Evolutionary conservation across 2,329 filamentous ascomycete species (phyloP).

Genomic region (Stagonosporopsis rhizophila): DNA sequence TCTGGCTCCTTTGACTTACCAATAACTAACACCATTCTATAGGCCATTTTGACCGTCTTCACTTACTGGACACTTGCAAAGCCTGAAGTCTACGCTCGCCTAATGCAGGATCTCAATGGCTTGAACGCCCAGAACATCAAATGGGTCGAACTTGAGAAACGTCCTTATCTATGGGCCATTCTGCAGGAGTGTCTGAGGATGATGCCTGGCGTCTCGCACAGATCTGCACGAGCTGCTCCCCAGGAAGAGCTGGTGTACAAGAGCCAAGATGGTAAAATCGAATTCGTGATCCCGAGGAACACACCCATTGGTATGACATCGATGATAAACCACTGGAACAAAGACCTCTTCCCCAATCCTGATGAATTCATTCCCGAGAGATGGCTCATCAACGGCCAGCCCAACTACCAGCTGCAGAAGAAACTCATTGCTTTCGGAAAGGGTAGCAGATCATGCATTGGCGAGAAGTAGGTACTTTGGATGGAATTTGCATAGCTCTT

Average conservation of each 20-base stretch:
- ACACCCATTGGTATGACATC: slow-evolving; percentile 41
- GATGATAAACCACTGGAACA: slow-evolving; percentile 44
- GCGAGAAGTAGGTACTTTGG: slow-evolving; percentile 34
- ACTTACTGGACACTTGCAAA: slow-evolving; percentile 46
- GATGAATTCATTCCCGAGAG: slow-evolving; percentile 42
- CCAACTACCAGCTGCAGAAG: slow-evolving; percentile 30
- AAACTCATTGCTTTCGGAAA: slow-evolving; percentile 39
- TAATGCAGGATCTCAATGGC: slow-evolving; percentile 31
- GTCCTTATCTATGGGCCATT: slow-evolving; percentile 43
- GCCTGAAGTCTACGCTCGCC: slow-evolving; percentile 27
- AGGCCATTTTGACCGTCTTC: slow-evolving; percentile 41
- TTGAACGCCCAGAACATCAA: slow-evolving; percentile 23
- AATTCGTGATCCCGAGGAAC: slow-evolving; percentile 35
- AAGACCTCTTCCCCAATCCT: slow-evolving; percentile 40
- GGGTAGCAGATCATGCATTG: slow-evolving; percentile 40
- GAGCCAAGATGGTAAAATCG: slow-evolving; percentile 27
- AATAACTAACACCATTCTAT: background rate
- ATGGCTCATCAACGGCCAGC: slow-evolving; percentile 39
- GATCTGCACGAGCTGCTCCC: slow-evolving; percentile 28
- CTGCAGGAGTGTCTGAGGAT: slow-evolving; percentile 48
- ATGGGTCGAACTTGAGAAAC: slow-evolving; percentile 36
- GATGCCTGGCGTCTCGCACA: slow-evolving; percentile 40
- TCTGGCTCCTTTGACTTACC: background rate
- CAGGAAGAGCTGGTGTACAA: slow-evolving; percentile 30
- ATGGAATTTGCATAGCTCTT: background rate